A percentile compares a stretch with the other conserved stretches of the same genome.
Evolutionary conservation across 148 eudicot species (phyloP).

Genomic region (Cornus florida): DNA sequence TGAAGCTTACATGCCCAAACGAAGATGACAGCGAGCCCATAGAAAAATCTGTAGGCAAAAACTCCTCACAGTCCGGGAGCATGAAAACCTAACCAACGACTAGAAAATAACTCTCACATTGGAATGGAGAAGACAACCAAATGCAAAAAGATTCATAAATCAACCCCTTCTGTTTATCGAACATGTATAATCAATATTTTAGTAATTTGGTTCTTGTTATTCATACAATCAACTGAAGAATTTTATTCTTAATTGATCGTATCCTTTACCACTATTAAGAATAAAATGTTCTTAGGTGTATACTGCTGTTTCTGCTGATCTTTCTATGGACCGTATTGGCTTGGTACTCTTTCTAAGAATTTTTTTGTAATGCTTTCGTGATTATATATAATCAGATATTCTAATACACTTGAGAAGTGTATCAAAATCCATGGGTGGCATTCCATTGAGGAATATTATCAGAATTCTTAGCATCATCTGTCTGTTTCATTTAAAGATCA

Average conservation of each 20-base stretch:
- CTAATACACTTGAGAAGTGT: background rate
- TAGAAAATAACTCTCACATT: too few species aligned
- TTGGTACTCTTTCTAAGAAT: background rate
- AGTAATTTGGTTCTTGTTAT: background rate
- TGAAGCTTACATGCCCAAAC: too few species aligned
- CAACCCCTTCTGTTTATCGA: too few species aligned
- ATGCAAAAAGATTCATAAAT: too few species aligned
- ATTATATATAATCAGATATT: background rate
- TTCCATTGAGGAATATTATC: background rate
- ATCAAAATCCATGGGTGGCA: background rate
- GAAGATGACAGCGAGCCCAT: too few species aligned
- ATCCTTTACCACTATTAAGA: too few species aligned
- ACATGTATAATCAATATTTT: background rate
- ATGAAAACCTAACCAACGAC: too few species aligned
- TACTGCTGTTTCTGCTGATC: too few species aligned
- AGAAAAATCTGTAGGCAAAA: too few species aligned
- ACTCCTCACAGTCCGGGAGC: too few species aligned
- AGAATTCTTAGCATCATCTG: background rate
- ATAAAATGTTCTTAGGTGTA: background rate
- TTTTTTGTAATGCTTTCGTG: background rate
- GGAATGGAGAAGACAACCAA: too few species aligned
- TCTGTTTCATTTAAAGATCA: background rate
- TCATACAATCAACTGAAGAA: background rate
- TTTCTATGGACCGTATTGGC: background rate
- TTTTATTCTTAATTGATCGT: too few species aligned